Conservation (phyloP, 192 early-diverging fungal species). For the Backusella tarrabulga region DNA sequence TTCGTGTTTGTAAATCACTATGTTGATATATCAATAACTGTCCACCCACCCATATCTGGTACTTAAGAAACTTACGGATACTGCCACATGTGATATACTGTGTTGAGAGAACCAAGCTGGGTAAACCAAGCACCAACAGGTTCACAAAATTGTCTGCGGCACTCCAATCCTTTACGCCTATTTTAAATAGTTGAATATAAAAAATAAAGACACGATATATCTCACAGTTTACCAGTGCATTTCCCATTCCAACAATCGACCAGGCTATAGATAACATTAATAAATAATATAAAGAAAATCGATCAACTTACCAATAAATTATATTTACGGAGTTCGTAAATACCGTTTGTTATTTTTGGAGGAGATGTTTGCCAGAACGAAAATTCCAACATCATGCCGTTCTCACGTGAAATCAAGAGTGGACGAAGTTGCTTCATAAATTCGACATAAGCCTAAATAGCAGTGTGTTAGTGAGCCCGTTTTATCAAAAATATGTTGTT, state of each 20-base stretch:
- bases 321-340: conserved; percentile 93
- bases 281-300: background rate
- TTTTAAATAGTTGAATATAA: background rate
- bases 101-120: conserved; percentile 84
- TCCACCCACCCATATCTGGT: no score
- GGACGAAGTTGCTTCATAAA: conserved; percentile 66
- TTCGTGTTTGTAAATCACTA: conserved; percentile 85
- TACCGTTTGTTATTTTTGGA: conserved; percentile 72
- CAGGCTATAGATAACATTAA: conserved; percentile 55
- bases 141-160: conserved; percentile 82
- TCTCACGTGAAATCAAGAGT: conserved; percentile 75
- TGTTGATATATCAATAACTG: background rate
- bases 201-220: background rate
- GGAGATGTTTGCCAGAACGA: conserved; percentile 86
- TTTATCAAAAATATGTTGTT: background rate
- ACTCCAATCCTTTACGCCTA: conserved; percentile 84
- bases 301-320: conserved; percentile 57
- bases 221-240: conserved; percentile 62
- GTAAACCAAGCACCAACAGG: conserved; percentile 97
- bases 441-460: conserved; percentile 52
- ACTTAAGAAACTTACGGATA: conserved; percentile 19
- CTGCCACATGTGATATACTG: conserved; percentile 82
- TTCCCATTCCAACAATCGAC: conserved; percentile 91
- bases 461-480: background rate
- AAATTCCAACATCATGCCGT: conserved; percentile 91